phyloP scores from a whole-genome alignment of 176 grass and related monocot genomes.

The maize (Zea mays) region DNA sequence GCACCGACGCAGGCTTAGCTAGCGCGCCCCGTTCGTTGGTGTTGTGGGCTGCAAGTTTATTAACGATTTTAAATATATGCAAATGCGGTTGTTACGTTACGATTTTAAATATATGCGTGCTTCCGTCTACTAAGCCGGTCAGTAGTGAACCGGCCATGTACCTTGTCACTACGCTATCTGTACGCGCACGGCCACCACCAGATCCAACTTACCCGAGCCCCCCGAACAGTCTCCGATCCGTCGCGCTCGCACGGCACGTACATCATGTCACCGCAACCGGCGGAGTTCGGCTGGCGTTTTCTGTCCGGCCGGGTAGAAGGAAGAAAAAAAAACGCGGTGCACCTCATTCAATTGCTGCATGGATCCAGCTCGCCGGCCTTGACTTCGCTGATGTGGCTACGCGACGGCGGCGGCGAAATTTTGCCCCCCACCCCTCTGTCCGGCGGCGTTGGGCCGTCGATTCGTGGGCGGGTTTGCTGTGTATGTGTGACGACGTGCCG shows the following conservation, averaged over 20 bases:
- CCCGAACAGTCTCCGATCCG: background rate
- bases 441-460: conserved; percentile 41
- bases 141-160: background rate
- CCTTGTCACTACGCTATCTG: background rate
- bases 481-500: conserved; percentile 9
- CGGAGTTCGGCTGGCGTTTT: conserved; percentile 5
- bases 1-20: conserved; percentile 44
- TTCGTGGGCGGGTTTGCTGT: background rate
- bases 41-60: conserved; percentile 11
- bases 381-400: conserved; percentile 30
- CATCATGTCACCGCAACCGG: background rate
- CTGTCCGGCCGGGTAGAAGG: no score
- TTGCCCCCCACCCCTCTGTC: background rate
- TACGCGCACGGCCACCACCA: background rate
- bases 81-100: conserved; percentile 14
- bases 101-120: background rate
- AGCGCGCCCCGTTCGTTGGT: background rate
- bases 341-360: background rate
- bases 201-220: background rate
- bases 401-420: conserved; percentile 24
- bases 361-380: background rate
- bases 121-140: conserved; percentile 33
- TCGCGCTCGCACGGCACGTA: background rate
- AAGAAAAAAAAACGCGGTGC: background rate
- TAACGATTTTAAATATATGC: conserved; percentile 41